Conservation (phyloP, 75 land plant genomes). For the Chamaecyparis obtusa region DNA sequence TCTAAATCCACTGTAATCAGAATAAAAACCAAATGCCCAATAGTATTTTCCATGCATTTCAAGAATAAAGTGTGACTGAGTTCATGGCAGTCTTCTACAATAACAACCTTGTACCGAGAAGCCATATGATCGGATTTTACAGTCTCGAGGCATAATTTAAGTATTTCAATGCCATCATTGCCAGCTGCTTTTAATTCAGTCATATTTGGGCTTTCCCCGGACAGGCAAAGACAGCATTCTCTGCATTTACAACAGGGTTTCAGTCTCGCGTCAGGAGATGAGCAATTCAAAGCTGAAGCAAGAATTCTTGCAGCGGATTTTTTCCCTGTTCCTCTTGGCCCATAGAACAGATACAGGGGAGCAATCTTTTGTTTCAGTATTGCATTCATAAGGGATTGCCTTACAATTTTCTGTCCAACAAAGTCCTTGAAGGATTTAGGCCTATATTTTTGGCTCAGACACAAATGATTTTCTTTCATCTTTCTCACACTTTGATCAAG, state of each 20-base stretch:
- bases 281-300: slow-evolving; percentile 66
- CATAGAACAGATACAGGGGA: slow-evolving; percentile 83
- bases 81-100: slow-evolving; percentile 74
- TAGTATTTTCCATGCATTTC: slow-evolving; percentile 56
- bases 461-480: slow-evolving; percentile 8
- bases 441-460: slow-evolving; percentile 79
- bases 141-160: slow-evolving; percentile 43
- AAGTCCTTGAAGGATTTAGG: slow-evolving; percentile 78
- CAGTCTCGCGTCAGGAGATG: slow-evolving; percentile 30
- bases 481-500: not conserved
- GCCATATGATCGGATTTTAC: slow-evolving; percentile 5
- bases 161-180: slow-evolving; percentile 37
- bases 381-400: slow-evolving; percentile 63
- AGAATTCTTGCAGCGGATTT: slow-evolving; percentile 73
- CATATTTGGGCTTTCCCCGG: slow-evolving; percentile 48
- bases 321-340: slow-evolving; percentile 92
- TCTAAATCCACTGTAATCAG: slow-evolving; percentile 68
- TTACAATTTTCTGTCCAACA: slow-evolving; percentile 77
- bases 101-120: slow-evolving; percentile 58
- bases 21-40: slow-evolving; percentile 56
- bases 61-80: slow-evolving; percentile 46
- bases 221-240: slow-evolving; percentile 46
- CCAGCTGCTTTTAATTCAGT: slow-evolving; percentile 60
- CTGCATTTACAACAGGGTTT: slow-evolving; percentile 78
- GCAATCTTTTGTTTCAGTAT: slow-evolving; percentile 59